Base-by-base conservation (phyloP, 805 yeast genomes). In the Babjeviella inositovora region DNA sequence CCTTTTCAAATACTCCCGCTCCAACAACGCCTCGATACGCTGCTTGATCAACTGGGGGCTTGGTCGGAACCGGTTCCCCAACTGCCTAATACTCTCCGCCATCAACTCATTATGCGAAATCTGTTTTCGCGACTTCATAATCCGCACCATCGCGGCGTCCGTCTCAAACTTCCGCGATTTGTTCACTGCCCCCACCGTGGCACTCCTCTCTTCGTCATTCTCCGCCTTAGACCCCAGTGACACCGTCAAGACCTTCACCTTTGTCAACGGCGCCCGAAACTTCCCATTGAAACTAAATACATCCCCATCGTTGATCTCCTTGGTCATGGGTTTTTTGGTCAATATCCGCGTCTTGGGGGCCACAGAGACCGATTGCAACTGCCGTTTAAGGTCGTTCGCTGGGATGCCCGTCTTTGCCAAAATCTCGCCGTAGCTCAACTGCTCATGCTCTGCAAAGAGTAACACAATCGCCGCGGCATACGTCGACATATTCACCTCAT, bases 121-220 rank as follows among this genome's bases (percentile, higher is more conserved):
- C 1, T 57, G 46, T 33, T 70, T 73, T 16, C 84, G 53, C 1
- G 80, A 61, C 47, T 84, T 84, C 87, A 84, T 72, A n/a, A 74
- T 68, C 24, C 95, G 58, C 5, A 84, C 93, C 26, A 84, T 63
- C 0, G 92, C 90, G 1, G 95, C 93, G 39, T 80, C 90, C 3
- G 76, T 53, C 37, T 73, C 79, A 26, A 60, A 57, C 28, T 67
- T 58, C 27, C 93, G 57, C 4, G 81, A 69, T 33, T 65, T 73
- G 18, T 61, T 59, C 15, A 81, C 53, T 17, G 55, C 48, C n/a
- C 58, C 58, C 41, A 70, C 48, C 0, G 79, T 73, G 25, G 58
- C 59, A 10, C 50, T 47, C 7, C 62, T 45, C 32, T 71, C 79
- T 9, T 51, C 47, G 17, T 67, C 75, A 21, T 57, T 58, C 30